Base-by-base conservation (phyloP, 1,284 basidiomycete genomes). In the Porogramme epimiltina region DNA sequence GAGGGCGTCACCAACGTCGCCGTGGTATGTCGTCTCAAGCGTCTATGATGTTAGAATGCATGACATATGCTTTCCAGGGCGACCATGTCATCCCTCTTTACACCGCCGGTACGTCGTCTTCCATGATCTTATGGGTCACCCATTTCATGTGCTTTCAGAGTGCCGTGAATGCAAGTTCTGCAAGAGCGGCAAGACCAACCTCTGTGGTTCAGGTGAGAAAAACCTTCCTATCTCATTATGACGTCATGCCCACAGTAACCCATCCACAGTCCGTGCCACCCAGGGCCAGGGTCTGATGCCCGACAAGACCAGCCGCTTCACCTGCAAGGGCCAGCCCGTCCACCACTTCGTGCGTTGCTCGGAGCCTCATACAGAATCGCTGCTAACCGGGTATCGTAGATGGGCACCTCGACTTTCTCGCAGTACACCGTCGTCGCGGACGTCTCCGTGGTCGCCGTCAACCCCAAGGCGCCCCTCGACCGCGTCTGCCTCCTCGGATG, bases 361-460 rank as follows among this genome's bases (percentile, higher is more conserved):
- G n/a, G 24, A 36, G 23, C n/a, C 34, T 39, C 46, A 13, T 48
- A 9, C n/a, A 11, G n/a, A n/a, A n/a, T n/a, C n/a, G n/a, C n/a
- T n/a, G n/a, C n/a, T n/a, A n/a, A n/a, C n/a, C n/a, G n/a, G n/a
- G n/a, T n/a, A n/a, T n/a, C n/a, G n/a, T 56, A 95, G 93, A 99
- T 99, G 97, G 96, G 96, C 42, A 93, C 90, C 20, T 98, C 95
- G 41, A 97, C 96, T 4, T 99, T 99, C 77, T 95, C 94, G 22
- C 95, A 99, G 72, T 99, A 99, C 79, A 99, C 97, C 11, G 97
- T 99, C 51, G 95, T 99, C 4, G 93, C 94, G 45, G 93, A 99
- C 66, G 95, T 95, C 56, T 98, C 95, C 28, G 91, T 99, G 20
- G 96, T 99, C 38, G 86, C 92, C 22, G 87, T 99, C 56, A 86